Evolutionary conservation across 2,329 filamentous ascomycete species (phyloP).

Genomic region (Graphiopsis chlorocephala): DNA sequence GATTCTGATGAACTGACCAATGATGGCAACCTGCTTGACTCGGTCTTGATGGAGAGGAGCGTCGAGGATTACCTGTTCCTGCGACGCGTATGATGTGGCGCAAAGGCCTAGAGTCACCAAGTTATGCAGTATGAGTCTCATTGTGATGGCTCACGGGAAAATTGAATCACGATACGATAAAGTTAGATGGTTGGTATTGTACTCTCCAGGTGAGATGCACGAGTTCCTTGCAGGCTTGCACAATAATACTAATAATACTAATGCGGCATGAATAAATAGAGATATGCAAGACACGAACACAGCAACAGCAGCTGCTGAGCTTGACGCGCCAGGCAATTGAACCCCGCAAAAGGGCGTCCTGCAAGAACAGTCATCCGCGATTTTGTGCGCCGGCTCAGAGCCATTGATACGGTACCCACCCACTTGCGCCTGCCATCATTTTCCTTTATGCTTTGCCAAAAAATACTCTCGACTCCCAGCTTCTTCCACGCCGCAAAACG

Average conservation of each 20-base stretch:
- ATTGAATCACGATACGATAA: not conserved
- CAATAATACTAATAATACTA: not conserved
- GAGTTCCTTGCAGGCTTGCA: not conserved
- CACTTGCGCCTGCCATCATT: constrained; percentile 14
- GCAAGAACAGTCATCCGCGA: constrained; percentile 12
- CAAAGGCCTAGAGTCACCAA: not conserved
- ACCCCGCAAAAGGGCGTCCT: constrained; percentile 1
- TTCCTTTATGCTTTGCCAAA: constrained; percentile 14
- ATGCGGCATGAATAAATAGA: not conserved
- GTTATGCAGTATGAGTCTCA: not conserved
- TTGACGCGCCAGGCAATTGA: not conserved
- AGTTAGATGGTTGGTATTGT: not conserved
- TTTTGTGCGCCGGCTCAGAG: constrained; percentile 14
- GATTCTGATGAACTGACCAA: not conserved
- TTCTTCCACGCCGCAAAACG: constrained; percentile 8
- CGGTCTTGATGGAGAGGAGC: not conserved
- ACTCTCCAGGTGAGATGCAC: not conserved
- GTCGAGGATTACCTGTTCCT: constrained; percentile 1
- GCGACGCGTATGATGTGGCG: not conserved
- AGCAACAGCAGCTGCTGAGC: not conserved
- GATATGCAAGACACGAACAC: not conserved
- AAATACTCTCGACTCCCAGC: constrained; percentile 6
- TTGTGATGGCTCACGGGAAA: not conserved
- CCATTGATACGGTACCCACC: constrained; percentile 9
- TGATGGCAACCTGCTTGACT: constrained; percentile 12